These are phyloP conservation scores for Vaccinium darrowii DNA, from an alignment of 148 eudicot genomes.

Conservation along the genomic window DNA sequence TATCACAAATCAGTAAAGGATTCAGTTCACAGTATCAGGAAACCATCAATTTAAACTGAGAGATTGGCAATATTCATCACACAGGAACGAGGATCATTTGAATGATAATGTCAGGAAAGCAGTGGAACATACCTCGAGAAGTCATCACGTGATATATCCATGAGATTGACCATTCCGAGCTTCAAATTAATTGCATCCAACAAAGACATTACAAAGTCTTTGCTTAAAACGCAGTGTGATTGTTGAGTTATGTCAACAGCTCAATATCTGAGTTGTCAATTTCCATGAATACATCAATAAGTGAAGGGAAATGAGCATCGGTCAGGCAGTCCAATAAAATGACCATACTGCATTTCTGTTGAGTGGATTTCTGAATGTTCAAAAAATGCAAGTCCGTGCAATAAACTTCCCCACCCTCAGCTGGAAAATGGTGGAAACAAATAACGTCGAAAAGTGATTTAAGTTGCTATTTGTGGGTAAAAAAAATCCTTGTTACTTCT, in stretches of 20 bases:
- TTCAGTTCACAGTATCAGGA: neutral
- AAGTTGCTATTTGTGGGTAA: no score
- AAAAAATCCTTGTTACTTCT: no score
- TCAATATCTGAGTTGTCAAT: constrained; percentile 32
- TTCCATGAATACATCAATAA: constrained; percentile 38
- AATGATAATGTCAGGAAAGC: neutral
- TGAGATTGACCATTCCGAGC: constrained; percentile 47
- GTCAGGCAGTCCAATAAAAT: constrained; percentile 41
- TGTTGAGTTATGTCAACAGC: constrained; percentile 36
- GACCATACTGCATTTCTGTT: constrained; percentile 31
- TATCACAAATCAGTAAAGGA: neutral
- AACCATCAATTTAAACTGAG: neutral
- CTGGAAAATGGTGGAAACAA: no score
- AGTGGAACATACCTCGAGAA: constrained; percentile 43
- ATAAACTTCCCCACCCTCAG: neutral
- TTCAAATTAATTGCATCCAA: constrained; percentile 41
- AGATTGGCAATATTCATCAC: neutral
- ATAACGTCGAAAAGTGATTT: no score
- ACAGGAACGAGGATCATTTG: neutral
- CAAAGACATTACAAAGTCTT: constrained; percentile 44
- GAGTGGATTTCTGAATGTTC: constrained; percentile 30
- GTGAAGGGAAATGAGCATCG: constrained; percentile 47
- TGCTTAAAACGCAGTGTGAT: constrained; percentile 36
- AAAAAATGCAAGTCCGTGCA: neutral
- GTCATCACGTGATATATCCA: constrained; percentile 46